Percentiles rank a stretch among this genome's conserved stretches.
phyloP scores from a whole-genome alignment of 495 filamentous ascomycete species.

The Apiosordaria backusii region DNA sequence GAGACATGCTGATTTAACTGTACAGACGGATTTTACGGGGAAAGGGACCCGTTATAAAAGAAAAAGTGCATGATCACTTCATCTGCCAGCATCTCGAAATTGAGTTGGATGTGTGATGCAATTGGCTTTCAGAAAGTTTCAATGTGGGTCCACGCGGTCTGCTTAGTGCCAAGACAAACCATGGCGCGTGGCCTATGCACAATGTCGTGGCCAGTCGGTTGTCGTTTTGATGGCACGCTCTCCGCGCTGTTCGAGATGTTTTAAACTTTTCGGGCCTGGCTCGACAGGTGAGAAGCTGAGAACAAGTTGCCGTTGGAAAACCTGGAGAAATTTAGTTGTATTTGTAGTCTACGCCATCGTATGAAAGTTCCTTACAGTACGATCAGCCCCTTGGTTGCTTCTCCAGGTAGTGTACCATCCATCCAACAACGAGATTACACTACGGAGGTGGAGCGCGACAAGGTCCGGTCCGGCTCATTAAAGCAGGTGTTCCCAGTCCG shows the following conservation, averaged over 20 bases:
- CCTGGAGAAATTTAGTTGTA: neutral
- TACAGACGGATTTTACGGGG: neutral
- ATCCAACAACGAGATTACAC: conserved; percentile 34
- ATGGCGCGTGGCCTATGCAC: conserved; percentile 1
- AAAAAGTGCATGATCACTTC: neutral
- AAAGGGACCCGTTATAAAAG: too few species aligned
- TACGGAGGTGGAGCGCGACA: conserved; percentile 28
- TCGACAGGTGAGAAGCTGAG: neutral
- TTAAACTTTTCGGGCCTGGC: neutral
- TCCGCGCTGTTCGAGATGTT: neutral
- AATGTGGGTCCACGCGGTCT: neutral
- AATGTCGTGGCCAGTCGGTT: conserved; percentile 1
- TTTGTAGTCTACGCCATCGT: neutral
- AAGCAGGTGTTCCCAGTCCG: conserved; percentile 20
- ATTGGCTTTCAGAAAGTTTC: neutral
- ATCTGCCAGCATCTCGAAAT: neutral
- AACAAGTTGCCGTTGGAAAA: neutral
- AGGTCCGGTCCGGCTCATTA: conserved; percentile 33
- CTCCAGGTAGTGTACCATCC: conserved; percentile 25
- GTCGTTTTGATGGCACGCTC: neutral
- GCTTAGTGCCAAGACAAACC: conserved; percentile 1
- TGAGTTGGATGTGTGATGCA: neutral
- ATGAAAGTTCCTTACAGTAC: neutral
- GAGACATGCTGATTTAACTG: neutral
- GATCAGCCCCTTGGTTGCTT: neutral